A percentile compares a stretch with the other conserved stretches of the same genome.
Conservation (phyloP, 148 eudicot species). For the Camellia japonica region DNA sequence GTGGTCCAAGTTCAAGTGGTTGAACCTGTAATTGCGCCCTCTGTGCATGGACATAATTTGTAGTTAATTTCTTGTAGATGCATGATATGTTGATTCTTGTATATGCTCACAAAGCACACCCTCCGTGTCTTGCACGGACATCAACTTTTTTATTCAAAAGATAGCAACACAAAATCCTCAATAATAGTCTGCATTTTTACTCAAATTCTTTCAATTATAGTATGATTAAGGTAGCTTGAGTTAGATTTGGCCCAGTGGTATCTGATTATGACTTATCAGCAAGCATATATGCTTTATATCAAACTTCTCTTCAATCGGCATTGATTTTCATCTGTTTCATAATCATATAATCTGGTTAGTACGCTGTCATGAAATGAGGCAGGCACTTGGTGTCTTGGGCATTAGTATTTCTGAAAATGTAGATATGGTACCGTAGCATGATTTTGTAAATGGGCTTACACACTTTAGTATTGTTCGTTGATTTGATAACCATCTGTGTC, state of each 20-base stretch:
- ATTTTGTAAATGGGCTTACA: background rate
- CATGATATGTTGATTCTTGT: conserved; percentile 1
- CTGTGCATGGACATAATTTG: too few species aligned
- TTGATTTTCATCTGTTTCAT: background rate
- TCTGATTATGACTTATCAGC: background rate
- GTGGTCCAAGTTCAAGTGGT: background rate
- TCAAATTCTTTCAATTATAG: too few species aligned
- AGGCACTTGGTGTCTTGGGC: background rate
- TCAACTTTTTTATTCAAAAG: too few species aligned
- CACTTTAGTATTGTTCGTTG: background rate
- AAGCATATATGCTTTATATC: background rate
- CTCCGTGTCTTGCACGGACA: background rate
- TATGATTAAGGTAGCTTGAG: too few species aligned
- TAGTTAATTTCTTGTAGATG: background rate
- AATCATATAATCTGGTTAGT: background rate
- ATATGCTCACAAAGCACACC: background rate
- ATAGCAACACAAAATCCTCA: too few species aligned
- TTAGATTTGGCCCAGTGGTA: too few species aligned
- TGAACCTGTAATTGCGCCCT: background rate
- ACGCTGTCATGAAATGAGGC: background rate
- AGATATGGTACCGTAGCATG: background rate
- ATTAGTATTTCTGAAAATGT: background rate
- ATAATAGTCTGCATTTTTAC: too few species aligned
- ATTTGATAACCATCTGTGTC: too few species aligned
- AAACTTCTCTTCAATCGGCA: background rate